A percentile compares a stretch with the other conserved stretches of the same genome.
Conservation (phyloP, 2,329 filamentous ascomycete species). For the Talaromyces sp. region DNA sequence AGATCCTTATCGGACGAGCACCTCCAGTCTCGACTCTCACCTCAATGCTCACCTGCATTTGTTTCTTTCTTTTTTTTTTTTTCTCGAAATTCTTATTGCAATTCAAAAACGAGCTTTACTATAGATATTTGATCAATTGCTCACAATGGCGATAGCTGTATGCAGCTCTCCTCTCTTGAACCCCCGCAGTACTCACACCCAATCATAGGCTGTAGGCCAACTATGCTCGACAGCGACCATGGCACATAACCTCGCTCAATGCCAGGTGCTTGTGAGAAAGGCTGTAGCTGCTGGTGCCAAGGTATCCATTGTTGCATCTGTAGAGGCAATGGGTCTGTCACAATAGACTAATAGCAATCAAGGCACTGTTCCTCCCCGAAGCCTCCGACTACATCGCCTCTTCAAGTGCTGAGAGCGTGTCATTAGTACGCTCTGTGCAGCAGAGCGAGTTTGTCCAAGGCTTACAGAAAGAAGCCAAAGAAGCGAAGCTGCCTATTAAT, state of each 20-base stretch:
- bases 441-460: conserved; percentile 70
- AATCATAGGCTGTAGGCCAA: conserved; percentile 71
- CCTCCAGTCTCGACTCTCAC: neutral
- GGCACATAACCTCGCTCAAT: conserved; percentile 72
- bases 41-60: neutral
- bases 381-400: conserved; percentile 81
- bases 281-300: conserved; percentile 73
- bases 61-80: neutral
- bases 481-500: conserved; percentile 64
- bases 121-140: neutral
- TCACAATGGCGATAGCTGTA: conserved; percentile 8
- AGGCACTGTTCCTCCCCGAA: conserved; percentile 87
- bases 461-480: conserved; percentile 61
- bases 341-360: conserved; percentile 2
- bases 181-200: conserved; percentile 2
- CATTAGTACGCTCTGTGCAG: conserved; percentile 61
- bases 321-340: neutral
- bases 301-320: conserved; percentile 38
- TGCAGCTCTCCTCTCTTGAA: conserved; percentile 5
- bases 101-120: neutral
- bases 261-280: conserved; percentile 63
- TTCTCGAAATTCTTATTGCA: neutral
- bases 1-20: neutral
- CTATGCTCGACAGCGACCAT: conserved; percentile 79
- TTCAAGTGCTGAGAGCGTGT: conserved; percentile 60